Percentiles rank a stretch among this genome's conserved stretches.
Conservation (phyloP, 2,329 filamentous ascomycete species). For the Thelonectria discophora region DNA sequence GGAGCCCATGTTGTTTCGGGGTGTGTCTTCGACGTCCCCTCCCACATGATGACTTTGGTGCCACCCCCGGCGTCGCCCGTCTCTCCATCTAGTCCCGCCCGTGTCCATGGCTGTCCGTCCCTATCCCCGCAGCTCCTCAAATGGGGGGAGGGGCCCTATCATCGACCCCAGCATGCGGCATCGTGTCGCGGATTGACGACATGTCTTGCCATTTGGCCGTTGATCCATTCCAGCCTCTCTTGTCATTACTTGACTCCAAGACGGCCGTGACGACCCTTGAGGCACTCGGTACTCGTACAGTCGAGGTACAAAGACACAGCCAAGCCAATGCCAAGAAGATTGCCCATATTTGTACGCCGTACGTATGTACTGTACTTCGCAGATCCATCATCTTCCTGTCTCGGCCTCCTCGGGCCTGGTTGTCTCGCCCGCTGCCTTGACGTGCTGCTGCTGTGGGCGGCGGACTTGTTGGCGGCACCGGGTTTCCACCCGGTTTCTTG, state of each 20-base stretch:
- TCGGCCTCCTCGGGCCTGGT: too few relatives aligned
- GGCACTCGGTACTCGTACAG: too few relatives aligned
- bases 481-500: conserved; percentile 31
- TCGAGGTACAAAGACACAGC: too few relatives aligned
- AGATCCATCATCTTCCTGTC: not conserved
- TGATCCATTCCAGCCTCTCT: conserved; percentile 6
- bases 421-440: not conserved
- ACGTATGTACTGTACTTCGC: too few relatives aligned
- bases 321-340: too few relatives aligned
- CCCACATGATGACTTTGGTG: conserved; percentile 27
- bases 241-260: too few relatives aligned
- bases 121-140: conserved; percentile 19
- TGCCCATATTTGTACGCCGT: too few relatives aligned
- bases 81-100: too few relatives aligned
- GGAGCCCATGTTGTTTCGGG: conserved; percentile 20
- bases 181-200: conserved; percentile 29
- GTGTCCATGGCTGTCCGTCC: conserved; percentile 10
- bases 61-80: conserved; percentile 27
- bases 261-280: too few relatives aligned
- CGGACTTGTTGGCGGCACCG: conserved; percentile 33
- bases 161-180: conserved; percentile 31
- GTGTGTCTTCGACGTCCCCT: conserved; percentile 24
- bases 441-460: not conserved
- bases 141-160: conserved; percentile 31
- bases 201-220: conserved; percentile 11